Percentiles rank a stretch among this genome's conserved stretches.
Conservation (phyloP, 306 rosid species). For the Aeschynomene evenia region DNA sequence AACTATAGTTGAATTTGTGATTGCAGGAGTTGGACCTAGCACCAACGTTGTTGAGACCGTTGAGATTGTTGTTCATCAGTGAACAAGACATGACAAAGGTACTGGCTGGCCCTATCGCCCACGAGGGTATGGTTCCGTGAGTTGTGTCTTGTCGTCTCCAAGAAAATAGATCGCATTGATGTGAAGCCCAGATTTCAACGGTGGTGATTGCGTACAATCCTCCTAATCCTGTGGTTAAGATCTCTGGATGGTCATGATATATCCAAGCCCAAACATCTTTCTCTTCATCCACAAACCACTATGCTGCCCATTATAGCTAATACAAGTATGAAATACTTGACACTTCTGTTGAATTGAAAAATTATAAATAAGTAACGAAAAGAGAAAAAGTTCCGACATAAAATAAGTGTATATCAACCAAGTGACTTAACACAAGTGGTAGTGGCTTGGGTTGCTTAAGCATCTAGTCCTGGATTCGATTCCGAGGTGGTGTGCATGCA, state of each 20-base stretch:
- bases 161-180: slow-evolving; percentile 31
- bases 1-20: not conserved
- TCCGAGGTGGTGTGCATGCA: too few relatives aligned
- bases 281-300: slow-evolving; percentile 20
- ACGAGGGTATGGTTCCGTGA: slow-evolving; percentile 35
- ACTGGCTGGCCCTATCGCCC: not conserved
- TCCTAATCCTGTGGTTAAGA: slow-evolving; percentile 33
- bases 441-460: too few relatives aligned
- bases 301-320: not conserved
- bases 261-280: slow-evolving; percentile 41
- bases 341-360: too few relatives aligned
- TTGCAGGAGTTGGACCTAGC: slow-evolving; percentile 36
- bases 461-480: too few relatives aligned
- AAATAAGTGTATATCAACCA: too few relatives aligned
- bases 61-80: slow-evolving; percentile 27
- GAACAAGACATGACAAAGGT: slow-evolving; percentile 29
- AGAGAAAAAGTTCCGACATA: too few relatives aligned
- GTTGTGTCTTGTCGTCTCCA: slow-evolving; percentile 35
- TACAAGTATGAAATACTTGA: not conserved
- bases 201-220: slow-evolving; percentile 41
- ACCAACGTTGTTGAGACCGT: slow-evolving; percentile 39
- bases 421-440: too few relatives aligned
- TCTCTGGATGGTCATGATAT: slow-evolving; percentile 42
- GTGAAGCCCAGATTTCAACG: not conserved
- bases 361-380: too few relatives aligned